A percentile compares a stretch with the other conserved stretches of the same genome.
Evolutionary conservation across 495 filamentous ascomycete genomes (phyloP).

Genomic region (Polyplosphaeria fusca): DNA sequence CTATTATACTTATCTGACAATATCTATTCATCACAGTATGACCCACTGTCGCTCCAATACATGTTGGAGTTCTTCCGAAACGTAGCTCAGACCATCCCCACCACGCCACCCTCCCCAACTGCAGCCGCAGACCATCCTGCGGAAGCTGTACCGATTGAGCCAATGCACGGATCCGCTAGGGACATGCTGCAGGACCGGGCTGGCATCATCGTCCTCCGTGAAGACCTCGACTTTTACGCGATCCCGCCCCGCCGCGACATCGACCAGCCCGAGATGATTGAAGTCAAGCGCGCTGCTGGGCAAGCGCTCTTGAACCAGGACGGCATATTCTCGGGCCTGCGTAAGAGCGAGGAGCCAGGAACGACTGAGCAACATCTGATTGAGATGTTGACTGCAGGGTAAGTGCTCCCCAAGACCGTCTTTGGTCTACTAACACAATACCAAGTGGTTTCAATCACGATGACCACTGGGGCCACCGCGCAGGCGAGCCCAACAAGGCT

Average conservation of each 20-base stretch:
- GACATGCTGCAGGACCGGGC: conserved; percentile 85
- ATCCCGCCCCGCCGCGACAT: conserved; percentile 89
- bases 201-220: conserved; percentile 93
- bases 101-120: conserved; percentile 58
- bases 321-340: conserved; percentile 92
- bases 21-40: conserved; percentile 67
- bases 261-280: conserved; percentile 85
- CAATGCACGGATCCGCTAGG: conserved; percentile 63
- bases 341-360: conserved; percentile 90
- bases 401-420: conserved; percentile 35
- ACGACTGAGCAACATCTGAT: conserved; percentile 98
- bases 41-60: conserved; percentile 92
- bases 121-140: conserved; percentile 40
- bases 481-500: conserved; percentile 93
- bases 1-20: conserved; percentile 58
- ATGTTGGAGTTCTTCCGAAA: conserved; percentile 99
- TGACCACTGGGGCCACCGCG: conserved; percentile 92
- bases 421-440: conserved; percentile 5
- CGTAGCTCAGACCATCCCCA: conserved; percentile 90
- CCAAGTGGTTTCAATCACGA: conserved; percentile 90
- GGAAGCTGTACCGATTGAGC: conserved; percentile 65
- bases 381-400: conserved; percentile 99
- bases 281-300: conserved; percentile 92
- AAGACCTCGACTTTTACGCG: conserved; percentile 96
- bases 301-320: conserved; percentile 81